These are phyloP conservation scores for Colletotrichum trifolii DNA, from an alignment of 2,329 filamentous ascomycete genomes.

Conservation along the genomic window DNA sequence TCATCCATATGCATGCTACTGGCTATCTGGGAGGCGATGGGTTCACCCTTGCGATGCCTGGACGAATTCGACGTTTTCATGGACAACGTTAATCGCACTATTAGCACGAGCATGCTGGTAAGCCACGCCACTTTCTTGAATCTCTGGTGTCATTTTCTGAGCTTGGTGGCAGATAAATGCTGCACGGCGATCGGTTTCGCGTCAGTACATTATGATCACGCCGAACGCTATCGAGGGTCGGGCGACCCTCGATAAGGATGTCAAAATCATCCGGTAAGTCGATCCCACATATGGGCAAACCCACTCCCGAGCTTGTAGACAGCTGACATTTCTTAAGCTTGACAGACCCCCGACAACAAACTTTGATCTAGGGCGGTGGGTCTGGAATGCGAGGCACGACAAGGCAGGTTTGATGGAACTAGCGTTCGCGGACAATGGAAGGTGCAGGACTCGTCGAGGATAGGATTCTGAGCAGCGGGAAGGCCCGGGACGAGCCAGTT, in stretches of 20 bases:
- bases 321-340: constrained; percentile 55
- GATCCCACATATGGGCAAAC: neutral
- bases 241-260: constrained; percentile 71
- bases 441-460: too few relatives aligned
- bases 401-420: too few relatives aligned
- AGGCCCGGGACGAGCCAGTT: too few relatives aligned
- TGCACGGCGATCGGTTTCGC: constrained; percentile 85
- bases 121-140: constrained; percentile 48
- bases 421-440: too few relatives aligned
- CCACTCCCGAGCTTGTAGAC: neutral
- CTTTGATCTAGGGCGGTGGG: constrained; percentile 45
- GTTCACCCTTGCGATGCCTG: constrained; percentile 90
- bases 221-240: constrained; percentile 82
- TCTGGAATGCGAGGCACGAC: too few relatives aligned
- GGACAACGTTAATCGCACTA: constrained; percentile 94
- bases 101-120: constrained; percentile 94
- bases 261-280: constrained; percentile 79
- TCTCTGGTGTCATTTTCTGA: neutral
- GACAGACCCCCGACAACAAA: constrained; percentile 68
- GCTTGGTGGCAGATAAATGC: constrained; percentile 72
- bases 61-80: constrained; percentile 99
- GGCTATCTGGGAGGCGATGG: constrained; percentile 97
- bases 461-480: too few relatives aligned
- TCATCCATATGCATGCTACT: constrained; percentile 94
- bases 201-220: constrained; percentile 96